These are phyloP conservation scores for Fonsecaea erecta DNA, from an alignment of 2,329 filamentous ascomycete genomes.

Conservation along the genomic window DNA sequence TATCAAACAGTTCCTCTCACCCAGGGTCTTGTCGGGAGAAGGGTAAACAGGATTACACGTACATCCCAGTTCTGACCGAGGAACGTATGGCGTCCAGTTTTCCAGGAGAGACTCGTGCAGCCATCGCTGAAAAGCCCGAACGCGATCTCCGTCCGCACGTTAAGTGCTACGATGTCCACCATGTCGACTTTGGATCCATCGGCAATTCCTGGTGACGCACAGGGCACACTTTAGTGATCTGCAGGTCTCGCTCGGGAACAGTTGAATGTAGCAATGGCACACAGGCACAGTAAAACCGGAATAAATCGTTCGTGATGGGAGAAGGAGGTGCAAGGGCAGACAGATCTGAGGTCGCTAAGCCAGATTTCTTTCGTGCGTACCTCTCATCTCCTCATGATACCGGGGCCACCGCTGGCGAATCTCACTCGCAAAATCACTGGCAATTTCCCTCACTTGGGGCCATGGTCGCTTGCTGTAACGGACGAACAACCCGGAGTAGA, in stretches of 20 bases:
- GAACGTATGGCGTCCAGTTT: conserved; percentile 44
- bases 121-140: conserved; percentile 62
- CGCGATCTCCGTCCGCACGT: conserved; percentile 63
- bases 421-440: conserved; percentile 46
- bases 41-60: conserved; percentile 39
- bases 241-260: background rate
- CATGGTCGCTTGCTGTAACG: conserved; percentile 46
- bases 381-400: conserved; percentile 39
- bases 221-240: background rate
- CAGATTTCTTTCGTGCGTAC: background rate
- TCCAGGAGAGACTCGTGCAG: conserved; percentile 60
- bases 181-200: conserved; percentile 53
- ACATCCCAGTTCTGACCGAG: conserved; percentile 62
- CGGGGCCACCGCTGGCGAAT: conserved; percentile 42
- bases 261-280: too few relatives aligned
- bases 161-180: conserved; percentile 60
- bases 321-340: too few relatives aligned
- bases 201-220: conserved; percentile 53
- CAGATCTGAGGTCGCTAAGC: too few relatives aligned
- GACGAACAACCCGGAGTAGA: conserved; percentile 23
- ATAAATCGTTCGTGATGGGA: too few relatives aligned
- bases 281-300: too few relatives aligned
- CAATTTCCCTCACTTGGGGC: conserved; percentile 50
- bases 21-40: background rate
- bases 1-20: background rate